A percentile compares a stretch with the other conserved stretches of the same genome.
phyloP scores from a whole-genome alignment of 805 yeast species.

The Lipomyces sp. region DNA sequence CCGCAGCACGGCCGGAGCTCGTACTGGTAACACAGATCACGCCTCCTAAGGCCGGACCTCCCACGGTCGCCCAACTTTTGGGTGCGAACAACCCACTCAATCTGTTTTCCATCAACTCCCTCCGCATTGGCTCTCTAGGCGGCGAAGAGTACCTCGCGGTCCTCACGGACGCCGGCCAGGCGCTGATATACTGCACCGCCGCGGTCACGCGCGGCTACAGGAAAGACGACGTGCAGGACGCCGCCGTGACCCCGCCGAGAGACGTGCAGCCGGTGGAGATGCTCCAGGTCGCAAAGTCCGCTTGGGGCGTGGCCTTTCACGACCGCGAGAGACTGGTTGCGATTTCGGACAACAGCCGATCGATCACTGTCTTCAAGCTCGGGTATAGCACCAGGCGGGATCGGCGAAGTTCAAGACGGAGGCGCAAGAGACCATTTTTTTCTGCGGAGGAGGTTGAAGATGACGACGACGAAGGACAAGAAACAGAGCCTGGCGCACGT shows the following conservation, averaged over 20 bases:
- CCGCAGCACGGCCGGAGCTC: conserved; percentile 16
- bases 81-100: conserved; percentile 24
- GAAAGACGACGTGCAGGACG: neutral
- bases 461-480: too few relatives aligned
- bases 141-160: conserved; percentile 24
- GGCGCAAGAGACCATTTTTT: too few relatives aligned
- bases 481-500: too few relatives aligned
- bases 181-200: conserved; percentile 13
- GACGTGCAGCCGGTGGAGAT: conserved; percentile 12
- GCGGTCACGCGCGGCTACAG: conserved; percentile 6
- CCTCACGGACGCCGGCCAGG: conserved; percentile 26
- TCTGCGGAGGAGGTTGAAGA: too few relatives aligned
- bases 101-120: conserved; percentile 18
- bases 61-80: conserved; percentile 15
- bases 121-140: conserved; percentile 18
- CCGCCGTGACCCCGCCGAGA: conserved; percentile 3
- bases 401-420: too few relatives aligned
- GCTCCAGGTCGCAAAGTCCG: conserved; percentile 22
- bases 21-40: conserved; percentile 4
- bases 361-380: conserved; percentile 20
- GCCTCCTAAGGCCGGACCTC: conserved; percentile 18
- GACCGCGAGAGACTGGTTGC: conserved; percentile 19
- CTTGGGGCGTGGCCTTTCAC: conserved; percentile 25
- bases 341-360: conserved; percentile 20
- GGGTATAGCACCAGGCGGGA: conserved; percentile 2